Conservation (phyloP, 2,329 filamentous ascomycete genomes). For the Aspergillus amoenus region DNA sequence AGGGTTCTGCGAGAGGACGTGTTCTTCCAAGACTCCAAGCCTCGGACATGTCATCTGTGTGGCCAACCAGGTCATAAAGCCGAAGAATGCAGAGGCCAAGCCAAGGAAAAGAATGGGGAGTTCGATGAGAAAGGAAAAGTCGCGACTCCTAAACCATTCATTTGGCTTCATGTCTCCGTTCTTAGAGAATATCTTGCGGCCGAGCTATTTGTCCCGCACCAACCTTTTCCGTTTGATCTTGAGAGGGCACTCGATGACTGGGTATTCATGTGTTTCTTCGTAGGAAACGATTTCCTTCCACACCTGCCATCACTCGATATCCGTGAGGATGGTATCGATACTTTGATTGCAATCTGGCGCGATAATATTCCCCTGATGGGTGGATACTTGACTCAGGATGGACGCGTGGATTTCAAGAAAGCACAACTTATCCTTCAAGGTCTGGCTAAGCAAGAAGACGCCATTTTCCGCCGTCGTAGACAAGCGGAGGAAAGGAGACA, state of each 20-base stretch:
- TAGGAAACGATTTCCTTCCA: conserved; percentile 96
- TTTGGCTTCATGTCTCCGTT: conserved; percentile 93
- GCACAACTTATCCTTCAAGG: conserved; percentile 87
- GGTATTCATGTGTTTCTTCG: conserved; percentile 99
- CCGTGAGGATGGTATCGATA: conserved; percentile 94
- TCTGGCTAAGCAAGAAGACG: conserved; percentile 87
- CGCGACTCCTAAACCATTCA: conserved; percentile 80
- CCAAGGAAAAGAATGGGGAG: conserved; percentile 75
- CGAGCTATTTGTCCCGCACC: conserved; percentile 78
- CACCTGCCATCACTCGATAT: conserved; percentile 98
- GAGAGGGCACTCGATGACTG: conserved; percentile 95
- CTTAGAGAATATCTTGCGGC: conserved; percentile 89
- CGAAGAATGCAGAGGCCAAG: conserved; percentile 76
- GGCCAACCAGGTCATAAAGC: conserved; percentile 91
- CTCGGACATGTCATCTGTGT: conserved; percentile 80
- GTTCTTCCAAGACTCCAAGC: conserved; percentile 83
- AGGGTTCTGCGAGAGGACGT: conserved; percentile 95
- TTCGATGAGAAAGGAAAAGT: conserved; percentile 77
- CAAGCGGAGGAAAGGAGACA: conserved; percentile 82
- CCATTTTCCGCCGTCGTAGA: conserved; percentile 85
- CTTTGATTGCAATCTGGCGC: conserved; percentile 93
- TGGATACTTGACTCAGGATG: conserved; percentile 94
- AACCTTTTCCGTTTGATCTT: conserved; percentile 87
- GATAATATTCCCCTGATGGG: conserved; percentile 90
- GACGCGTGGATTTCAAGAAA: conserved; percentile 79